Evolutionary conservation across 441 rosid species (phyloP).

Genomic region (Erodium trifolium): DNA sequence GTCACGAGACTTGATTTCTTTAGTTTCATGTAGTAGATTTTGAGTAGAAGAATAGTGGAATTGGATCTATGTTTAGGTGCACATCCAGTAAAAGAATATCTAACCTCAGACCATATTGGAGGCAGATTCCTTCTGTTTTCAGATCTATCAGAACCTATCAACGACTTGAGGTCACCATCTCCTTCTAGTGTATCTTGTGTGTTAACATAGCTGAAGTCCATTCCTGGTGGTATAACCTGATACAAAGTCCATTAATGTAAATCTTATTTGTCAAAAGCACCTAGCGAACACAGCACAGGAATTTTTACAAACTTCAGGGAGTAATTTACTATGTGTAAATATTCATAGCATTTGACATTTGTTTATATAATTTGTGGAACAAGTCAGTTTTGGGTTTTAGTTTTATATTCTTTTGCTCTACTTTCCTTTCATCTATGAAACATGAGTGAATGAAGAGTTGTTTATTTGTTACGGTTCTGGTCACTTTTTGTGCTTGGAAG

Average conservation of each 20-base stretch:
- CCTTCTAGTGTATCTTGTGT: slow-evolving; percentile 48
- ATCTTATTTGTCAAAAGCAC: background rate
- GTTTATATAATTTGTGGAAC: background rate
- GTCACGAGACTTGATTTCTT: slow-evolving; percentile 11
- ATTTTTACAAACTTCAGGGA: background rate
- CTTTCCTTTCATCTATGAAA: background rate
- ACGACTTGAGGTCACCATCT: slow-evolving; percentile 54
- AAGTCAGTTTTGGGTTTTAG: slow-evolving; percentile 4
- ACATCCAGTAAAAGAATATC: slow-evolving; percentile 11
- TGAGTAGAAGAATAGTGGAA: background rate
- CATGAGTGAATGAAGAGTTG: background rate
- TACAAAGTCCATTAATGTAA: background rate
- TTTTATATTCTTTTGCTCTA: background rate
- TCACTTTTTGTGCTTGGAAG: background rate
- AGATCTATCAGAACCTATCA: slow-evolving; percentile 53
- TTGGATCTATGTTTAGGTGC: background rate
- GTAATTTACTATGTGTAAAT: too few species aligned
- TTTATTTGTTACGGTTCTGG: background rate
- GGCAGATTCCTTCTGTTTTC: slow-evolving; percentile 66
- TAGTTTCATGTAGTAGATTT: background rate
- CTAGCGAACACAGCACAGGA: background rate
- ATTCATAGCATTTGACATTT: too few species aligned
- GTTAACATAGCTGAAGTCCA: slow-evolving; percentile 67
- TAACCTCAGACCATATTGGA: slow-evolving; percentile 87
- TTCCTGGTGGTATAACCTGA: slow-evolving; percentile 73